phyloP scores from a whole-genome alignment of 2,329 filamentous ascomycete species.

The Phialocephala sp. region DNA sequence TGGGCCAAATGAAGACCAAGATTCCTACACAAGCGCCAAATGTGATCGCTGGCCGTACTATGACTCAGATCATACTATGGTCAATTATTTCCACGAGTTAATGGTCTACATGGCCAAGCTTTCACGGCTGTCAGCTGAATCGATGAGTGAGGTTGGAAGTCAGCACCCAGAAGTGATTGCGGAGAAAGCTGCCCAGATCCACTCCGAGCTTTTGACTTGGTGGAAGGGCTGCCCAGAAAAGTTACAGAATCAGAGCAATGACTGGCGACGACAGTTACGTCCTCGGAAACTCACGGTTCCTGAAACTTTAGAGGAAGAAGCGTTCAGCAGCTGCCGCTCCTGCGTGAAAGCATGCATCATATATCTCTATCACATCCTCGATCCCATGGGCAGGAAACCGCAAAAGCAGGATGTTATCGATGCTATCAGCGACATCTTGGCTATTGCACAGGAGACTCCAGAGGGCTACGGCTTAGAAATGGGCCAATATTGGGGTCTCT shows the following conservation, averaged over 20 bases:
- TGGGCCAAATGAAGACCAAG: slow-evolving; percentile 14
- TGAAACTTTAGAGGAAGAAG: slow-evolving; percentile 41
- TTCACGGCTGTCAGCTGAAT: slow-evolving; percentile 37
- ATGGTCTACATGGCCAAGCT: slow-evolving; percentile 42
- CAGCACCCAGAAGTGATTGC: slow-evolving; percentile 30
- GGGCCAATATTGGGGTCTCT: slow-evolving; percentile 42
- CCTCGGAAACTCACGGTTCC: slow-evolving; percentile 37
- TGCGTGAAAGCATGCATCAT: slow-evolving; percentile 39
- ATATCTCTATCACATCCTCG: slow-evolving; percentile 40
- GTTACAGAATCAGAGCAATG: slow-evolving; percentile 37
- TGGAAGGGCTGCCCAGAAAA: slow-evolving; percentile 35
- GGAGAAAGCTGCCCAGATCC: slow-evolving; percentile 29
- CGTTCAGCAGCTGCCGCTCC: slow-evolving; percentile 40
- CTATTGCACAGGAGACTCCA: slow-evolving; percentile 40
- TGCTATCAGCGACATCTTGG: slow-evolving; percentile 37
- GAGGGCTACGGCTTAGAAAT: slow-evolving; percentile 42
- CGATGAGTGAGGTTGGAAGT: slow-evolving; percentile 32
- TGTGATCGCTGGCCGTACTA: slow-evolving; percentile 40
- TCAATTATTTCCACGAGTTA: slow-evolving; percentile 37
- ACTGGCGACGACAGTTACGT: slow-evolving; percentile 38
- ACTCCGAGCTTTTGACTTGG: slow-evolving; percentile 35
- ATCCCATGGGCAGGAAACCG: slow-evolving; percentile 34
- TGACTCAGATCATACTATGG: slow-evolving; percentile 36
- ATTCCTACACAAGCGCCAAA: slow-evolving; percentile 5
- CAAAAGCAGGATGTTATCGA: slow-evolving; percentile 34